Evolutionary conservation across 768 basidiomycete genomes (phyloP), one percentile per base, ranked within the genome.

Genomic region (Mycena epipterygia): DNA sequence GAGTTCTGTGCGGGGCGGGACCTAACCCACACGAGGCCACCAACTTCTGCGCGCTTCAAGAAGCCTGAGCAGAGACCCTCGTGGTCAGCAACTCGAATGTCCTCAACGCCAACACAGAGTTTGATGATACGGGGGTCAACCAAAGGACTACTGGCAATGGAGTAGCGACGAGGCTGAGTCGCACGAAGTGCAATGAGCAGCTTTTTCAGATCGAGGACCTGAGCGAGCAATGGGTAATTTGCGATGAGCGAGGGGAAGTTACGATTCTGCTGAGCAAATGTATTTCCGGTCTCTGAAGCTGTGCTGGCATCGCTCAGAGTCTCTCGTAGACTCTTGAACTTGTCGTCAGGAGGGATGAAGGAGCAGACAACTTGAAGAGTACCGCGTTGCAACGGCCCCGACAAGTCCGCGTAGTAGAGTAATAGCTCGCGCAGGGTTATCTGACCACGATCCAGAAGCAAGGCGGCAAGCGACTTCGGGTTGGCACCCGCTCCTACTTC

Each of bases 81-180:
- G 37, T 63, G n/a, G 27, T 72, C 71, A 1, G 62, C n/a, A 7
- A 64, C 67, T 2, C 71, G 66, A 6, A 13, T 14, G 27, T 72
- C 66, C 23, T 72, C 71, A 19, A 68, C 66, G 7, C 71, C 71
- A 11, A 72, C 71, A 27, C 71, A 72, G 5, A 72, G 44, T 32
- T 60, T 62, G 9, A 27, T 67, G 3, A 67, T 23, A 7, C 25
- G 71, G 1, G 57, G 23, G 33, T 67, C 53, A 29, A 49, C 66
- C 48, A 67, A n/a, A 16, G 71, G 66, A 37, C 71, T 72, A 19
- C 71, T 72, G 1, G 71, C 66, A 30, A 72, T 41, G 25, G 71
- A 72, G 25, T 72, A 72, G 6, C 66, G 55, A 7, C 71, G 66
- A 2, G 71, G 66, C 57, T 72, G 71, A 8, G 61, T 72, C 1